Percentiles rank a stretch among this genome's conserved stretches.
These are phyloP conservation scores for Alternaria sp. DNA, from an alignment of 2,329 filamentous ascomycete species.

Conservation along the genomic window DNA sequence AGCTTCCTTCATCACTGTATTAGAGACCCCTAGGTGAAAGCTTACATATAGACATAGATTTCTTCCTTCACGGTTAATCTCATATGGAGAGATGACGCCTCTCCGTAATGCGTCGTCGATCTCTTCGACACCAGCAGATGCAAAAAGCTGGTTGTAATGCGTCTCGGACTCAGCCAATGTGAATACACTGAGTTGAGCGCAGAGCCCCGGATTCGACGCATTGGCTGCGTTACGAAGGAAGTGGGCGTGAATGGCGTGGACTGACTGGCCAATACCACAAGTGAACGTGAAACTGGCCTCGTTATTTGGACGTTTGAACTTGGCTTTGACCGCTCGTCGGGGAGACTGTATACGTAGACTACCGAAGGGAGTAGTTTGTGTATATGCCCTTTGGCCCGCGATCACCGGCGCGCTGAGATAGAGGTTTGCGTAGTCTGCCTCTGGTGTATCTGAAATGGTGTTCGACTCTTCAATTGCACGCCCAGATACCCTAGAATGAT, in stretches of 20 bases:
- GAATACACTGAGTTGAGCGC: slow-evolving; percentile 11
- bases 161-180: neutral
- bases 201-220: neutral
- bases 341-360: slow-evolving; percentile 1
- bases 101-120: slow-evolving; percentile 15
- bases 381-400: neutral
- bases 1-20: neutral
- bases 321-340: neutral
- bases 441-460: neutral
- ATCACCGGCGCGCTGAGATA: neutral
- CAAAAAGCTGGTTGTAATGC: slow-evolving; percentile 8
- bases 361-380: slow-evolving; percentile 3
- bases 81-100: slow-evolving; percentile 20
- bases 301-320: neutral
- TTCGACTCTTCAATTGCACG: neutral
- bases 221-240: neutral
- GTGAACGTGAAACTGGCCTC: slow-evolving; percentile 6
- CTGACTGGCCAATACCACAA: slow-evolving; percentile 1
- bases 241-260: slow-evolving; percentile 2
- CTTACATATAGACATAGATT: slow-evolving; percentile 15
- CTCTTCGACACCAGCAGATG: slow-evolving; percentile 6
- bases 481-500: neutral
- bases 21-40: neutral
- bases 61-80: neutral
- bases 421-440: neutral